Conservation (phyloP, 805 yeast species). For the Saturnispora hagleri region DNA sequence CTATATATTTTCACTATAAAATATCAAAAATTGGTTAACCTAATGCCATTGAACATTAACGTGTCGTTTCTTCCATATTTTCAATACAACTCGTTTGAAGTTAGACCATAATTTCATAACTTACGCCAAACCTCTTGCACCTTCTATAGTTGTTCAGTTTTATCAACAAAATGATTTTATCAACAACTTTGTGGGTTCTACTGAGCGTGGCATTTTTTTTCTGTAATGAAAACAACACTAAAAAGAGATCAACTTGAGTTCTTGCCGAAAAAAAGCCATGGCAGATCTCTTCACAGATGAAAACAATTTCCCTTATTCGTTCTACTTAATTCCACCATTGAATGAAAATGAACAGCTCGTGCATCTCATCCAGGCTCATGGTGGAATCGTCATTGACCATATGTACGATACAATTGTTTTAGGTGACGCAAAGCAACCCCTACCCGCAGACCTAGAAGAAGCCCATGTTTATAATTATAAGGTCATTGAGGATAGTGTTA, state of each 20-base stretch:
- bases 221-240: not conserved
- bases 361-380: conserved; percentile 11
- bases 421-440: conserved; percentile 5
- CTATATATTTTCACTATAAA: too few species aligned
- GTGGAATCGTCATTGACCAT: conserved; percentile 15
- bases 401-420: conserved; percentile 12
- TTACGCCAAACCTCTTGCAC: not conserved
- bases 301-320: conserved; percentile 11
- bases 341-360: conserved; percentile 8
- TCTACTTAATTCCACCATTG: conserved; percentile 15
- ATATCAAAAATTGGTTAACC: too few species aligned
- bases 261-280: not conserved
- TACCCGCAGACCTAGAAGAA: conserved; percentile 10
- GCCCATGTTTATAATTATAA: conserved; percentile 15
- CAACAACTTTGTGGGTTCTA: not conserved
- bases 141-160: not conserved
- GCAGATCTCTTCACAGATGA: conserved; percentile 4
- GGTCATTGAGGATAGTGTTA: conserved; percentile 14
- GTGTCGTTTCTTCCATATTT: too few species aligned
- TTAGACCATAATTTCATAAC: too few species aligned
- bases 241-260: not conserved
- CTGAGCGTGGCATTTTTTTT: not conserved
- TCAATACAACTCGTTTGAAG: too few species aligned
- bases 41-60: too few species aligned
- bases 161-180: not conserved